Conservation (phyloP, 108 stramenopile species). For the Thalassiosira profunda region DNA sequence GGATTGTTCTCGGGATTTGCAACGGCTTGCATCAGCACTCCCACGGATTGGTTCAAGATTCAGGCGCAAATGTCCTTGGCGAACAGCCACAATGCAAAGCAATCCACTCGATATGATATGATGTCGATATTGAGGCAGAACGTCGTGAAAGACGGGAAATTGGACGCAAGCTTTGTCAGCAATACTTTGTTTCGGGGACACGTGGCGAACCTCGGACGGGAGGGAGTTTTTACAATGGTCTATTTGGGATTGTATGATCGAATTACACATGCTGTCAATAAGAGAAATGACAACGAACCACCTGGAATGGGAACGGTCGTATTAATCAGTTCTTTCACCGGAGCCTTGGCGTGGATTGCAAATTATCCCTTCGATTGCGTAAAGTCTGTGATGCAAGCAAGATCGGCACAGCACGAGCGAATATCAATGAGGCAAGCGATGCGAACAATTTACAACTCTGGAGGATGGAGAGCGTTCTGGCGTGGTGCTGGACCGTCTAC, state of each 20-base stretch:
- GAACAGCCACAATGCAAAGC: not conserved
- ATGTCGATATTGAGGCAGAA: not conserved
- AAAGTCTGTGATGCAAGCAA: slow-evolving; percentile 38
- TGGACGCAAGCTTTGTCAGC: not conserved
- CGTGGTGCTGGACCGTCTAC: slow-evolving; percentile 47
- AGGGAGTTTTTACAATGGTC: slow-evolving; percentile 59
- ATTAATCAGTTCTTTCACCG: slow-evolving; percentile 36
- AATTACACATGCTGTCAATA: slow-evolving; percentile 3
- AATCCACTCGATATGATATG: not conserved
- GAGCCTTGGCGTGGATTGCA: slow-evolving; percentile 40
- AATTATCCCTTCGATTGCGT: slow-evolving; percentile 51
- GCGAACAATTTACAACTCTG: slow-evolving; percentile 1
- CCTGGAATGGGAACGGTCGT: slow-evolving; percentile 6
- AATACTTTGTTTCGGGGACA: slow-evolving; percentile 44
- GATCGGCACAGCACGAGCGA: not conserved
- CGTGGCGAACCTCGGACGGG: slow-evolving; percentile 42
- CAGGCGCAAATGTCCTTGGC: slow-evolving; percentile 37
- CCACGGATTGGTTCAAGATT: slow-evolving; percentile 55
- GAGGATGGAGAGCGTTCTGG: slow-evolving; percentile 20
- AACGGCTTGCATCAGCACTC: slow-evolving; percentile 52
- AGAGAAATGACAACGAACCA: not conserved
- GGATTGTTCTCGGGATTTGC: slow-evolving; percentile 57
- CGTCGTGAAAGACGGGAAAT: not conserved
- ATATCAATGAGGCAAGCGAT: not conserved
- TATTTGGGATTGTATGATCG: slow-evolving; percentile 53